These are phyloP conservation scores for Coffea humblotiana DNA, from an alignment of 305 asterid species.

Conservation along the genomic window DNA sequence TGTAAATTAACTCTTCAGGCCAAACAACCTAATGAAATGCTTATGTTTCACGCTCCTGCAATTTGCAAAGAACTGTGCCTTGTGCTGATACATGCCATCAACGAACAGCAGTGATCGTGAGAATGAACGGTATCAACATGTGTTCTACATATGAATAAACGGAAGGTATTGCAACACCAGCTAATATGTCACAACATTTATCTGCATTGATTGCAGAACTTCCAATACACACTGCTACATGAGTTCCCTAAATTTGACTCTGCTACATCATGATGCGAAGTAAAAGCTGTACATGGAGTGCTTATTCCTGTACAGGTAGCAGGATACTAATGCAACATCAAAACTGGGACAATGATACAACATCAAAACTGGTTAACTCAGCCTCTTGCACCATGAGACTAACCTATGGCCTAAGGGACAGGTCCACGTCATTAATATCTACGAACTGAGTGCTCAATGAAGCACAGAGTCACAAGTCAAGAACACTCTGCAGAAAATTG, in stretches of 20 bases:
- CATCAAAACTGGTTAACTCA: not conserved
- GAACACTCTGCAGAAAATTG: not conserved
- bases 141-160: too few relatives aligned
- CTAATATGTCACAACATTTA: too few relatives aligned
- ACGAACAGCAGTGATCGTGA: too few relatives aligned
- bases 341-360: not conserved
- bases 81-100: too few relatives aligned
- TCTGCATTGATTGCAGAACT: too few relatives aligned
- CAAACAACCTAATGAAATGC: too few relatives aligned
- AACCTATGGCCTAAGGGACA: not conserved
- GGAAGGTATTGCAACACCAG: too few relatives aligned
- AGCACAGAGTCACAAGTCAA: slow-evolving; percentile 8
- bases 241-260: not conserved
- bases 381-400: slow-evolving; percentile 4
- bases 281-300: not conserved
- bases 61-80: too few relatives aligned
- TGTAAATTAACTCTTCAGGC: too few relatives aligned
- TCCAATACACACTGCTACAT: not conserved
- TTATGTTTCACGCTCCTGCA: too few relatives aligned
- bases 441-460: not conserved
- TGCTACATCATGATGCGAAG: not conserved
- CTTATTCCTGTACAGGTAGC: slow-evolving; percentile 9
- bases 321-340: not conserved
- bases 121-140: too few relatives aligned
- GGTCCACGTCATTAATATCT: slow-evolving; percentile 12